A percentile compares a stretch with the other conserved stretches of the same genome.
Evolutionary conservation across 108 stramenopile species (phyloP).

Genomic region (Nitzschia putrida): DNA sequence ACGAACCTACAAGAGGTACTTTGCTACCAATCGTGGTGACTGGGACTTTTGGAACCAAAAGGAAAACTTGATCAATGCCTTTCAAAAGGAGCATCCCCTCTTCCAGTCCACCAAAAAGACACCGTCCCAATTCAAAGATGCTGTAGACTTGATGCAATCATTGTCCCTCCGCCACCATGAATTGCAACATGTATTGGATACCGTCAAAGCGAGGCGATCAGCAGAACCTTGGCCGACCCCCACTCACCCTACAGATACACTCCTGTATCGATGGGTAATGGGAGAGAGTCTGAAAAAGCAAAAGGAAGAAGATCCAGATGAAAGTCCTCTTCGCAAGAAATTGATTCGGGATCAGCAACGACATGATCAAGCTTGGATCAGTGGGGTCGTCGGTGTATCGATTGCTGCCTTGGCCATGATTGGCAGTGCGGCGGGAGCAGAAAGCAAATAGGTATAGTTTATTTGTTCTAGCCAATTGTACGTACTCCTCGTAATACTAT

Average conservation of each 20-base stretch:
- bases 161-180: constrained; percentile 61
- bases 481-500: no score
- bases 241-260: constrained; percentile 15
- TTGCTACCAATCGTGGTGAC: constrained; percentile 27
- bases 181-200: constrained; percentile 48
- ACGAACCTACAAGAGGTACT: constrained; percentile 53
- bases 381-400: constrained; percentile 50
- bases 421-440: no score
- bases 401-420: neutral
- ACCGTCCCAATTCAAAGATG: constrained; percentile 39
- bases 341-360: constrained; percentile 48
- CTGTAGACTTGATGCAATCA: constrained; percentile 69
- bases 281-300: constrained; percentile 38
- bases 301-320: constrained; percentile 14
- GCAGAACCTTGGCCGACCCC: constrained; percentile 32
- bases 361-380: constrained; percentile 66
- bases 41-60: constrained; percentile 46
- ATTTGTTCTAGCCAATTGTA: neutral
- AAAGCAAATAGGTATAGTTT: neutral
- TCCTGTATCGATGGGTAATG: constrained; percentile 55
- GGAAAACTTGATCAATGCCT: constrained; percentile 57
- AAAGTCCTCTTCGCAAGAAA: constrained; percentile 41
- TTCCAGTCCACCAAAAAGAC: constrained; percentile 5
- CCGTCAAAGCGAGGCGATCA: constrained; percentile 40
- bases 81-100: constrained; percentile 43